phyloP scores from a whole-genome alignment of 495 filamentous ascomycete species.

The Penicillium coprophilum region DNA sequence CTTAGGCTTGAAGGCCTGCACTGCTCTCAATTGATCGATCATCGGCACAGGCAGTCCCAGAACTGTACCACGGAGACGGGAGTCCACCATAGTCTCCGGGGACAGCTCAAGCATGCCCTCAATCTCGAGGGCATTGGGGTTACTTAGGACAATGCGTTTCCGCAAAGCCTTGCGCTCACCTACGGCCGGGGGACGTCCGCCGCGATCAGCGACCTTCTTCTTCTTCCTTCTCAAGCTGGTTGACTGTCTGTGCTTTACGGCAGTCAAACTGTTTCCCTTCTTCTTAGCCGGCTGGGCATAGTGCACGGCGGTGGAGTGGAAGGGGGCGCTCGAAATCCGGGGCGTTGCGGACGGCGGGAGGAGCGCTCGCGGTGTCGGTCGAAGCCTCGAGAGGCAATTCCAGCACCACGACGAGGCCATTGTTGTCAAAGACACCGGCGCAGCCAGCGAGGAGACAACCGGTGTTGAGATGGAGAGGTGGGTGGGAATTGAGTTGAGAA shows the following conservation, averaged over 20 bases:
- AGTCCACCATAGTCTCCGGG: conserved; percentile 52
- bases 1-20: conserved; percentile 86
- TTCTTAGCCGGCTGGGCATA: conserved; percentile 43
- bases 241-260: conserved; percentile 35
- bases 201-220: conserved; percentile 35
- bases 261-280: conserved; percentile 30
- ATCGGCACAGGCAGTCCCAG: conserved; percentile 65
- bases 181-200: conserved; percentile 52
- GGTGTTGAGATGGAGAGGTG: conserved; percentile 28
- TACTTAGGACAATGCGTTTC: conserved; percentile 87
- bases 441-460: conserved; percentile 40
- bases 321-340: conserved; percentile 38
- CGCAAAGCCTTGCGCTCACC: conserved; percentile 85
- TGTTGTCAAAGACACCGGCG: conserved; percentile 35
- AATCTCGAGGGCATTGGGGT: conserved; percentile 84
- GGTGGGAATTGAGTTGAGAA: conserved; percentile 19
- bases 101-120: conserved; percentile 60
- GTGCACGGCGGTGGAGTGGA: conserved; percentile 44
- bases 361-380: conserved; percentile 47
- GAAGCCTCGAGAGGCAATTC: conserved; percentile 60
- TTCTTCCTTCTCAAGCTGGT: conserved; percentile 53
- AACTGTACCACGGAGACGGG: conserved; percentile 60
- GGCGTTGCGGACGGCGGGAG: conserved; percentile 36
- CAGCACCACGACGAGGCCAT: conserved; percentile 71
- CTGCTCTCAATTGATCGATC: conserved; percentile 74